Conservation (phyloP, 371 early-diverging fungal species). For the Mortierella sp. region DNA sequence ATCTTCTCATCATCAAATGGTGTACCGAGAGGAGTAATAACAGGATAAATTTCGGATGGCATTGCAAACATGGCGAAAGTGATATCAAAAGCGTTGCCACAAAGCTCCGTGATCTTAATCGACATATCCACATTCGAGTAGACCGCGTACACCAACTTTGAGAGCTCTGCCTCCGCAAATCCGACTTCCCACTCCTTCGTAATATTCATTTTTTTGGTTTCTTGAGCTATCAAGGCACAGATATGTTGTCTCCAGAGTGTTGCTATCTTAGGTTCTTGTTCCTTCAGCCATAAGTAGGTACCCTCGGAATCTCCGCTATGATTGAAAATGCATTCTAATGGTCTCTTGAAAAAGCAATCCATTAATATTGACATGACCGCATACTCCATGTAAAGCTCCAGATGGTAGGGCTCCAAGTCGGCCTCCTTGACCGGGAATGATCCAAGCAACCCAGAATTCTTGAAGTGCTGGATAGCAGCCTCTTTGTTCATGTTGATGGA, state of each 20-base stretch:
- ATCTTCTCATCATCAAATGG: slow-evolving; percentile 25
- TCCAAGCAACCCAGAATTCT: slow-evolving; percentile 4
- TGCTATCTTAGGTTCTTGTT: slow-evolving; percentile 17
- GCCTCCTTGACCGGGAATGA: slow-evolving; percentile 13
- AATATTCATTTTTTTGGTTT: background rate
- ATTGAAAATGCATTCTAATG: slow-evolving; percentile 29
- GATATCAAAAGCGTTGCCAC: slow-evolving; percentile 29
- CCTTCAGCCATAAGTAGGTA: slow-evolving; percentile 14
- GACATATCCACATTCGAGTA: slow-evolving; percentile 15
- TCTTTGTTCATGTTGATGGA: slow-evolving; percentile 23
- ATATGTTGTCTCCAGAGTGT: slow-evolving; percentile 39
- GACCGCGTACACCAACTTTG: slow-evolving; percentile 9
- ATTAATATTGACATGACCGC: slow-evolving; percentile 15
- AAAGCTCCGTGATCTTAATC: slow-evolving; percentile 19
- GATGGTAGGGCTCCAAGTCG: slow-evolving; percentile 14
- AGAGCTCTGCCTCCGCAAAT: background rate
- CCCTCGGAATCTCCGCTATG: slow-evolving; percentile 7
- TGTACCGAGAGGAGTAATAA: slow-evolving; percentile 7
- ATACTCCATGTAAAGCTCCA: slow-evolving; percentile 30
- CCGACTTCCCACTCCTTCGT: slow-evolving; percentile 12
- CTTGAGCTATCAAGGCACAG: slow-evolving; percentile 19
- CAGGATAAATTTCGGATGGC: slow-evolving; percentile 25
- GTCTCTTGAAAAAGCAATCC: slow-evolving; percentile 5
- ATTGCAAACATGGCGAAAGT: slow-evolving; percentile 37
- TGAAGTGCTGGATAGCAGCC: slow-evolving; percentile 20